Evolutionary conservation across 495 filamentous ascomycete species (phyloP).

Genomic region (Recurvomyces mirabilis): DNA sequence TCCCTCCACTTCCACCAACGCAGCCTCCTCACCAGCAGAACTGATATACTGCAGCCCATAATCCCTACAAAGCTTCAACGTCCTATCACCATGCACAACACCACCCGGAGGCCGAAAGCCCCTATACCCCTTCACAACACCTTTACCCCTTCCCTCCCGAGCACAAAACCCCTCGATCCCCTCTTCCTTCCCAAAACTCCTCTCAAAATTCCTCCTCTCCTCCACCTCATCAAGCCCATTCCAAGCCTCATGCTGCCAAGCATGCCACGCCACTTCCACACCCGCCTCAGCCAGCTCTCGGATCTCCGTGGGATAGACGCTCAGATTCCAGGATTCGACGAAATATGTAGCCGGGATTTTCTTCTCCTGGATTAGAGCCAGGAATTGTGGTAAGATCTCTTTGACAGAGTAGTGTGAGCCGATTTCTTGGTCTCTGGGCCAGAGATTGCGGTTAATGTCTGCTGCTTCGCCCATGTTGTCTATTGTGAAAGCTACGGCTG

Average conservation of each 20-base stretch:
- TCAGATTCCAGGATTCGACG: conserved; percentile 20
- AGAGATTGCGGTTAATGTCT: conserved; percentile 17
- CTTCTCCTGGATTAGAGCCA: conserved; percentile 12
- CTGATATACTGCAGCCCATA: conserved; percentile 20
- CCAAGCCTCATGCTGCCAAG: conserved; percentile 22
- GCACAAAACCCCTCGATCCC: too few species aligned
- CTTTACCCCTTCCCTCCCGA: background rate
- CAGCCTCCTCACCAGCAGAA: conserved; percentile 15
- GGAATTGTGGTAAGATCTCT: conserved; percentile 16
- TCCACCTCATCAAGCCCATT: conserved; percentile 9
- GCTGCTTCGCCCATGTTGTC: conserved; percentile 25
- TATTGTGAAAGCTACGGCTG: conserved; percentile 17
- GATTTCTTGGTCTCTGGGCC: conserved; percentile 10
- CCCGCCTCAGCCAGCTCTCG: conserved; percentile 10
- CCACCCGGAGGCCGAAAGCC: conserved; percentile 22
- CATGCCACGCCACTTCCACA: conserved; percentile 21
- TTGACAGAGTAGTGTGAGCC: conserved; percentile 20
- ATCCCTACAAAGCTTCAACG: conserved; percentile 17
- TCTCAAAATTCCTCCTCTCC: conserved; percentile 14
- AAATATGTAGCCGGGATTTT: conserved; percentile 20
- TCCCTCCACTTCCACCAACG: conserved; percentile 7
- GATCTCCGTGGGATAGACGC: conserved; percentile 16
- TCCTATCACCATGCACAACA: conserved; percentile 16
- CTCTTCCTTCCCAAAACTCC: conserved; percentile 15
- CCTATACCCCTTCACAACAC: conserved; percentile 6